Conservation (phyloP, 2,329 filamentous ascomycete genomes). For the Phaeosphaeriaceae sp. region DNA sequence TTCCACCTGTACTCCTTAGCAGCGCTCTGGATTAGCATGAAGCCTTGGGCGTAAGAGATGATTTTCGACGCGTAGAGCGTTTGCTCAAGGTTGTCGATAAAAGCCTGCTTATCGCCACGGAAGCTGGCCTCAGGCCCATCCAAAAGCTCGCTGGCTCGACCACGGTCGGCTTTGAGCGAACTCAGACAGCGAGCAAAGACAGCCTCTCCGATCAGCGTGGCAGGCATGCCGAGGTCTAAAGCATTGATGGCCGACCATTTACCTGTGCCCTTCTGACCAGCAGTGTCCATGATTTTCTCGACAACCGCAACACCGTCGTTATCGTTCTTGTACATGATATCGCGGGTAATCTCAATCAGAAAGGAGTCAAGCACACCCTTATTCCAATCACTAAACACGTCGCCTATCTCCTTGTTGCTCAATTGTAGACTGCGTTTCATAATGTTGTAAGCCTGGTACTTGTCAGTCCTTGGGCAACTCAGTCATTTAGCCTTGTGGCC, state of each 20-base stretch:
- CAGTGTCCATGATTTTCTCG: slow-evolving; percentile 98
- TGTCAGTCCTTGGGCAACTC: slow-evolving; percentile 24
- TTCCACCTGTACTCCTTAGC: slow-evolving; percentile 97
- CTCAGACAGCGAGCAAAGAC: slow-evolving; percentile 95
- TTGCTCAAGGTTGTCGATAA: slow-evolving; percentile 97
- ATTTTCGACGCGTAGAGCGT: slow-evolving; percentile 99
- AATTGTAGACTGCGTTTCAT: slow-evolving; percentile 97
- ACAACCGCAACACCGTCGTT: slow-evolving; percentile 89
- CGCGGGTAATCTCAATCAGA: slow-evolving; percentile 98
- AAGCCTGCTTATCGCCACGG: slow-evolving; percentile 87
- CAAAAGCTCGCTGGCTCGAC: slow-evolving; percentile 79
- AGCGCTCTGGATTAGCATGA: slow-evolving; percentile 99
- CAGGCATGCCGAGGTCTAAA: slow-evolving; percentile 96
- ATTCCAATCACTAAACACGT: slow-evolving; percentile 96
- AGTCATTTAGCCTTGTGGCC: too few species aligned
- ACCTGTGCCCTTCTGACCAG: slow-evolving; percentile 98
- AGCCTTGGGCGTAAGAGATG: slow-evolving; percentile 98
- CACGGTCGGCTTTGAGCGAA: slow-evolving; percentile 92
- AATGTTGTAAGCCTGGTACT: slow-evolving; percentile 90
- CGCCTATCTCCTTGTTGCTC: slow-evolving; percentile 91
- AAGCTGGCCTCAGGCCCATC: slow-evolving; percentile 80
- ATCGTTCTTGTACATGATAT: slow-evolving; percentile 98
- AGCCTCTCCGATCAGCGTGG: slow-evolving; percentile 96
- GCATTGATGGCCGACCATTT: slow-evolving; percentile 99
- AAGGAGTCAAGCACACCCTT: slow-evolving; percentile 96